Percentiles rank a stretch among this genome's conserved stretches.
Conservation (phyloP, 148 eudicot genomes). For the Chenopodium album region DNA sequence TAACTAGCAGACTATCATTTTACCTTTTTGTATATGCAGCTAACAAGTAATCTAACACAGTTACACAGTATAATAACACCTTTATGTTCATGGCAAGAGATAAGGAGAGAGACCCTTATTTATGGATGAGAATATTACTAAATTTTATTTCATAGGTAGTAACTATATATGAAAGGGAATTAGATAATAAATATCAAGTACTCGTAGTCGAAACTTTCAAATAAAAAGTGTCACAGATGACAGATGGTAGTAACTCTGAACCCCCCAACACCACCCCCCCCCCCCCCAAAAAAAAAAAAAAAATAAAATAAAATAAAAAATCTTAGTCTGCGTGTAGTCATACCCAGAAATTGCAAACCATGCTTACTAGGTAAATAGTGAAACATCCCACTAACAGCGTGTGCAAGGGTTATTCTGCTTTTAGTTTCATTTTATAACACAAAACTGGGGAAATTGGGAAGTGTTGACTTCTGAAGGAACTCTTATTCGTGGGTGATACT, state of each 20-base stretch:
- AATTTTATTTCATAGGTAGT: background rate
- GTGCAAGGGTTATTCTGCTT: background rate
- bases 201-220: background rate
- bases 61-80: background rate
- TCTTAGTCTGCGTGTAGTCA: background rate
- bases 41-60: no score
- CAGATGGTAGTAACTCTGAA: background rate
- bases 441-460: background rate
- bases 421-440: background rate
- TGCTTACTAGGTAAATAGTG: background rate
- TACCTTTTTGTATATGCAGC: background rate
- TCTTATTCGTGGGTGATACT: background rate
- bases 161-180: background rate
- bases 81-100: background rate
- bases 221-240: background rate
- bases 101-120: background rate
- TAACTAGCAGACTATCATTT: background rate
- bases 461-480: background rate
- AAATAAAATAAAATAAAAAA: no score
- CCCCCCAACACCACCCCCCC: background rate
- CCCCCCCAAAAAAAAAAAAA: no score
- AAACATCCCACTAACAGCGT: background rate
- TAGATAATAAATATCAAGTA: background rate
- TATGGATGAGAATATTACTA: no score
- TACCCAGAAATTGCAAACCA: background rate